phyloP scores from a whole-genome alignment of 2,329 filamentous ascomycete species.

The Tolypocladium capitatum region DNA sequence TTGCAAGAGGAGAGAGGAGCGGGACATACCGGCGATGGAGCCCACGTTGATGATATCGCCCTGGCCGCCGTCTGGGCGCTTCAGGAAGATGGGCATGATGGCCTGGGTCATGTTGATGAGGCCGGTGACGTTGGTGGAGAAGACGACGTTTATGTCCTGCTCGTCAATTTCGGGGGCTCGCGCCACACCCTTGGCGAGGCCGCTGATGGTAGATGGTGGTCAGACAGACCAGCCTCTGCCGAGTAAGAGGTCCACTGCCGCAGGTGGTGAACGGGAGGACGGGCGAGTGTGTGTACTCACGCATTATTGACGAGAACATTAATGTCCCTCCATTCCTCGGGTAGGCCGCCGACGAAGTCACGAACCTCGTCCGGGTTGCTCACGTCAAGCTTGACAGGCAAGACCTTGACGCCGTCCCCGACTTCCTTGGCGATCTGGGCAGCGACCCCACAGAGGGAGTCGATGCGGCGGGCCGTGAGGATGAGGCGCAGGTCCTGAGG shows the following conservation, averaged over 20 bases:
- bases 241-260: no score
- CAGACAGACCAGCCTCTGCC: not conserved
- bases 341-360: constrained; percentile 58
- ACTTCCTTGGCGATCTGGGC: constrained; percentile 64
- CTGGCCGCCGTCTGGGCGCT: constrained; percentile 57
- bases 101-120: constrained; percentile 96
- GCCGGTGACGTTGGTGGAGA: constrained; percentile 85
- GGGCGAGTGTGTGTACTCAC: constrained; percentile 39
- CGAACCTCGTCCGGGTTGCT: constrained; percentile 64
- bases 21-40: constrained; percentile 57
- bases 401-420: constrained; percentile 66
- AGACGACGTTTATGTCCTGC: constrained; percentile 77
- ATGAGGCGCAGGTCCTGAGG: constrained; percentile 71
- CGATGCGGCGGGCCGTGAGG: constrained; percentile 75
- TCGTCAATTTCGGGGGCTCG: constrained; percentile 71
- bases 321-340: constrained; percentile 71
- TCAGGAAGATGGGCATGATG: constrained; percentile 68
- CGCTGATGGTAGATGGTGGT: constrained; percentile 32
- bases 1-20: not conserved
- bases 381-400: constrained; percentile 76
- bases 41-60: constrained; percentile 95
- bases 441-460: constrained; percentile 63
- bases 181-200: constrained; percentile 78
- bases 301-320: constrained; percentile 94
- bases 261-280: not conserved